Percentiles rank a stretch among this genome's conserved stretches.
Evolutionary conservation across 2,329 filamentous ascomycete species (phyloP).

Genomic region (Ambrosiella xylebori): DNA sequence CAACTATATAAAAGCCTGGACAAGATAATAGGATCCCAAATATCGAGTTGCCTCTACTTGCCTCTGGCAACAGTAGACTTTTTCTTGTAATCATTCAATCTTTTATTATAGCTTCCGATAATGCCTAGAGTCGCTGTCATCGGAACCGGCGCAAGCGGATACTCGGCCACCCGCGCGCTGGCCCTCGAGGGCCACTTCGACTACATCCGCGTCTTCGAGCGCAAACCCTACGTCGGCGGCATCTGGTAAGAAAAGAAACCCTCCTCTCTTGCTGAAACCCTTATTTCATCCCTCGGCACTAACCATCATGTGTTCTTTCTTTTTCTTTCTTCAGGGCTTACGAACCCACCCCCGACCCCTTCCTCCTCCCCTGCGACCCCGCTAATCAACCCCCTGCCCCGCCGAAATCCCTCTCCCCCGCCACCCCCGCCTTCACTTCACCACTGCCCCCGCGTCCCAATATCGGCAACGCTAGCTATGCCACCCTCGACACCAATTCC

Average conservation of each 20-base stretch:
- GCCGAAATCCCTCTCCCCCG: not conserved
- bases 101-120: not conserved
- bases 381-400: not conserved
- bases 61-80: not conserved
- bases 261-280: not conserved
- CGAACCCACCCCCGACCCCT: conserved; percentile 3
- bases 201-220: conserved; percentile 42
- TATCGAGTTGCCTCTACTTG: not conserved
- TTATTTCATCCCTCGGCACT: not conserved
- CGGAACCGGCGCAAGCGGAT: conserved; percentile 42
- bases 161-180: conserved; percentile 42
- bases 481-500: conserved; percentile 42
- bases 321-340: not conserved
- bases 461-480: conserved; percentile 28
- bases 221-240: conserved; percentile 41
- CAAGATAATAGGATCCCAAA: too few species aligned
- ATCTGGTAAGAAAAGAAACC: conserved; percentile 32
- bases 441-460: not conserved
- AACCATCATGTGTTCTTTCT: not conserved
- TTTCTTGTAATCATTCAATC: not conserved
- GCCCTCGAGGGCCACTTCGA: conserved; percentile 41
- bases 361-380: not conserved
- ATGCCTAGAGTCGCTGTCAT: conserved; percentile 35
- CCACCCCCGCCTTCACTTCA: not conserved
- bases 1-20: too few species aligned